Evolutionary conservation across 169 alveolate species (phyloP).

Genomic region (Plasmodium yoelii): DNA sequence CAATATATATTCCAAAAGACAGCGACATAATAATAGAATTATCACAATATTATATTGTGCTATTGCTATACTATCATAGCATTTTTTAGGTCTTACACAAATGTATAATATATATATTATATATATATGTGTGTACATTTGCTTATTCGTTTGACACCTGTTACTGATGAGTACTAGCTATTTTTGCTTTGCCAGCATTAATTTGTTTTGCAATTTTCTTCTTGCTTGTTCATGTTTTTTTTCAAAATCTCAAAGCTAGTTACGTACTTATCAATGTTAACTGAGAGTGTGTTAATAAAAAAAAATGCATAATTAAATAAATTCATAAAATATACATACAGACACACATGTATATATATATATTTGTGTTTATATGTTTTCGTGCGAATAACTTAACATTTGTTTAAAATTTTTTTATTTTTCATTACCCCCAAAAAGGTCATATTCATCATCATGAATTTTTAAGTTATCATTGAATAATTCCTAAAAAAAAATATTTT

Average conservation of each 20-base stretch:
- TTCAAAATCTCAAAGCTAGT: slow-evolving; percentile 37
- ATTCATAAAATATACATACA: too few relatives aligned
- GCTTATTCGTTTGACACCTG: too few relatives aligned
- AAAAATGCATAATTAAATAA: neutral
- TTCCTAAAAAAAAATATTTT: neutral
- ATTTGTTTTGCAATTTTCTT: neutral
- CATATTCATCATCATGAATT: slow-evolving; percentile 14
- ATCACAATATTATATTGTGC: too few relatives aligned
- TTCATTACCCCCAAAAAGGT: slow-evolving; percentile 50
- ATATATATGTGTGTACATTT: too few relatives aligned
- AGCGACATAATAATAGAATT: too few relatives aligned
- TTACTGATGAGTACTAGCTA: too few relatives aligned
- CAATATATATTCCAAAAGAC: too few relatives aligned
- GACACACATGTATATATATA: neutral
- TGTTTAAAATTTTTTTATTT: slow-evolving; percentile 2
- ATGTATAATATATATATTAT: too few relatives aligned
- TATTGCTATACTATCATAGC: too few relatives aligned
- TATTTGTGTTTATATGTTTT: neutral
- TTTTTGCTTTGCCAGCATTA: too few relatives aligned
- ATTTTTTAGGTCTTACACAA: too few relatives aligned
- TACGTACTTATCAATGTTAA: slow-evolving; percentile 20
- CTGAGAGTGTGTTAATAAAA: neutral
- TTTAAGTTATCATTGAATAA: slow-evolving; percentile 1
- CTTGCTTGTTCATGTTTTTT: slow-evolving; percentile 2
- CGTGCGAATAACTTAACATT: neutral